Base-by-base conservation (phyloP, 2,329 filamentous ascomycete species). In the Calonectria hongkongensis region DNA sequence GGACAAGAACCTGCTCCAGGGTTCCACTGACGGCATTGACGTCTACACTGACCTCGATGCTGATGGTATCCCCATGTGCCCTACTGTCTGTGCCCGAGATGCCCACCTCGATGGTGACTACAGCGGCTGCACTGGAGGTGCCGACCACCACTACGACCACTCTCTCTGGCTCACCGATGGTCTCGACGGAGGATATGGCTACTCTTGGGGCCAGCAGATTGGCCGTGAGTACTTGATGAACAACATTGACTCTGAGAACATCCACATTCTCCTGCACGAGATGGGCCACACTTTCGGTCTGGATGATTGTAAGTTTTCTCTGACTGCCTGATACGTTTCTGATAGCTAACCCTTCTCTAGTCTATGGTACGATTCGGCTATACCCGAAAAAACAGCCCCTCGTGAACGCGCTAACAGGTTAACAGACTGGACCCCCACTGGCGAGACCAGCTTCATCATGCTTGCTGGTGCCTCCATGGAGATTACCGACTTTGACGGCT, bases 401-500 rank as follows among this genome's bases (percentile, higher is more conserved):
- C 1, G 5, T 48, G n/a, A 21, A 36, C 16, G 47, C 70, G 47
- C 73, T 75, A 16, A 74, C 54, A 25, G 2, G 47, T 71, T 18
- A 84, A 84, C 83, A 74, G 85, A 87, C 78, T 88, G 85, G 85
- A 85, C 82, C 4, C 86, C 86, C 0, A 81, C 80, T 1, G 85
- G 85, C 6, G 75, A 85, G 12, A 77, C 79, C 18, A 85, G 83
- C 75, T 88, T 88, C 77, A 83, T 88, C 72, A 88, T 88, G 86
- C 76, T 83, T 48, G 84, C 86, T 27, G 86, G 86, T 5, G 82
- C 83, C 48, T 80, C 86, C 0, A 82, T 77, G 39, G 75, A 81
- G 62, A 83, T 88, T 56, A 88, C 86, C 5, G 85, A 87, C 50
- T 88, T 88, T 66, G 86, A 87, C 71, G 85, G 84, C 33, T 88